Evolutionary conservation across 2,329 filamentous ascomycete species (phyloP).

Genomic region (Paracoccidioides brasiliensis): DNA sequence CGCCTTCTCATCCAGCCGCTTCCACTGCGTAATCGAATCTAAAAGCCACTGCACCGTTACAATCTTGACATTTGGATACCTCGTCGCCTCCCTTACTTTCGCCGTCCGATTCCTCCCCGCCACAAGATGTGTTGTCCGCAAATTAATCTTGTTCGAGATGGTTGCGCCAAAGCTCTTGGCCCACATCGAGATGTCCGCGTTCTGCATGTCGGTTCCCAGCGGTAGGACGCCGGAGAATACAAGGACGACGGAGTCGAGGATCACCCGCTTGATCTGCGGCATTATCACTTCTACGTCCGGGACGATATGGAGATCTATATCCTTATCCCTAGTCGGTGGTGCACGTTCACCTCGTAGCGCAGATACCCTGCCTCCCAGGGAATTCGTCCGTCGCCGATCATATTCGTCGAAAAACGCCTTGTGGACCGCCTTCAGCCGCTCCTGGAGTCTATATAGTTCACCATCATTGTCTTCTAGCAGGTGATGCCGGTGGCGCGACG

Average conservation of each 20-base stretch:
- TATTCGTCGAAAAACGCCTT: slow-evolving; percentile 71
- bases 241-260: slow-evolving; percentile 62
- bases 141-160: slow-evolving; percentile 34
- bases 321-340: slow-evolving; percentile 27
- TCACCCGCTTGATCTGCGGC: slow-evolving; percentile 61
- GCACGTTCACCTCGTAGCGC: slow-evolving; percentile 38
- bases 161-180: slow-evolving; percentile 70
- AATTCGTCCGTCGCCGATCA: slow-evolving; percentile 41
- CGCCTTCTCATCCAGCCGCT: slow-evolving; percentile 60
- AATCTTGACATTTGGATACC: slow-evolving; percentile 70
- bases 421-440: slow-evolving; percentile 64
- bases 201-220: slow-evolving; percentile 62
- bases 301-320: slow-evolving; percentile 46
- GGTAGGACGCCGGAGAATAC: slow-evolving; percentile 88
- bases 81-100: slow-evolving; percentile 78
- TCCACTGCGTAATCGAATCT: slow-evolving; percentile 75
- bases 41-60: slow-evolving; percentile 85
- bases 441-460: slow-evolving; percentile 64
- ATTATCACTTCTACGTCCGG: slow-evolving; percentile 83
- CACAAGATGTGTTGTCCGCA: slow-evolving; percentile 39
- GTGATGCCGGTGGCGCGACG: slow-evolving; percentile 48
- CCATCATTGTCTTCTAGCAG: slow-evolving; percentile 77
- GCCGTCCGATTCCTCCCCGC: slow-evolving; percentile 58
- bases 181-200: slow-evolving; percentile 78
- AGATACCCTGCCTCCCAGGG: slow-evolving; percentile 35